Evolutionary conservation across 2,329 filamentous ascomycete species (phyloP).

Genomic region (Phyllosticta ampelicida): DNA sequence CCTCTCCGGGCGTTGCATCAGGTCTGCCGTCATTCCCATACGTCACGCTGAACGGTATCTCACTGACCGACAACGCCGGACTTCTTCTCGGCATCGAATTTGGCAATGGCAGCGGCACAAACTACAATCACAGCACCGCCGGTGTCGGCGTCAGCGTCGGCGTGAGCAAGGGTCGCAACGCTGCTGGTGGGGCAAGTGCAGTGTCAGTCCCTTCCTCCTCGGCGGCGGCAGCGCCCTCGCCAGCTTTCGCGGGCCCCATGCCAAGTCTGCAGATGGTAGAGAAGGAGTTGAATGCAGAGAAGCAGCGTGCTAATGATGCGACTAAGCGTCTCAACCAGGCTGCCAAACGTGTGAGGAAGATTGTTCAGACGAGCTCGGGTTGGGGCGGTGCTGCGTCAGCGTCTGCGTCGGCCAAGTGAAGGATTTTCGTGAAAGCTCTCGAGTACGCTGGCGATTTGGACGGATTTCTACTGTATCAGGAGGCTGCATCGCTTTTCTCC

Average conservation of each 20-base stretch:
- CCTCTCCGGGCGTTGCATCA: background rate
- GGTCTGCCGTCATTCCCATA: background rate
- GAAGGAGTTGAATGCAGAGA: slow-evolving; percentile 23
- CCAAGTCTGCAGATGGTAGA: slow-evolving; percentile 27
- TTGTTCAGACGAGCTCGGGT: slow-evolving; percentile 3
- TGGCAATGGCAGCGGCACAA: slow-evolving; percentile 15
- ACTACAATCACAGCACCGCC: background rate
- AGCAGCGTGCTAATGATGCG: slow-evolving; percentile 25
- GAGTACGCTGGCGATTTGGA: no score
- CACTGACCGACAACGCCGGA: slow-evolving; percentile 23
- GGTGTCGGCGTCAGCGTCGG: slow-evolving; percentile 4
- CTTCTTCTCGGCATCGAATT: slow-evolving; percentile 25
- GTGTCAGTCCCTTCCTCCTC: background rate
- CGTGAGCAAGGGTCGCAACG: slow-evolving; percentile 6
- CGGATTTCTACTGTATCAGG: no score
- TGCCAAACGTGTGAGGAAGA: slow-evolving; percentile 25
- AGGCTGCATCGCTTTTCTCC: no score
- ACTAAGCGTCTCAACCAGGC: slow-evolving; percentile 26
- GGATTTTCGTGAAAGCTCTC: no score
- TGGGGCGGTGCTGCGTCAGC: background rate
- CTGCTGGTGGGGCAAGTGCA: background rate
- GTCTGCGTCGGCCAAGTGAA: slow-evolving; percentile 2
- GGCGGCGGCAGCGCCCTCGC: background rate
- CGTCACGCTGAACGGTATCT: slow-evolving; percentile 18
- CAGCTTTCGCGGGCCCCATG: slow-evolving; percentile 16